Evolutionary conservation across 1,284 basidiomycete species (phyloP).

Genomic region (Boletellus sp.): DNA sequence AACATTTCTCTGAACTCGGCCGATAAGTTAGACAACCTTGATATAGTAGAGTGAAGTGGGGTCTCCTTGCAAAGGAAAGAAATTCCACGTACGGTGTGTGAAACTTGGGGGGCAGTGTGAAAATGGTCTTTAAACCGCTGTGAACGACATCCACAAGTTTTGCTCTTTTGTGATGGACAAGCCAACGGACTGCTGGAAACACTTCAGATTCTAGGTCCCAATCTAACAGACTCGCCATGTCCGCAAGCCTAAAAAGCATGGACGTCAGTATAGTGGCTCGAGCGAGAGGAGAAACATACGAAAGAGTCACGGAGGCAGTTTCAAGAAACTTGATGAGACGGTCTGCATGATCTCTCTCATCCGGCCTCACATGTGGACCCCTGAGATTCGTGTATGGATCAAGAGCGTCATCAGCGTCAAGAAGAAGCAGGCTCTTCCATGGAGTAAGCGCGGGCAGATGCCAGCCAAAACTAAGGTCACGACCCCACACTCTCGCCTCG

Average conservation of each 20-base stretch:
- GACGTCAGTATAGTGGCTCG: constrained; percentile 2
- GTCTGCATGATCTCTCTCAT: constrained; percentile 66
- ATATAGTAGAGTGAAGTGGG: neutral
- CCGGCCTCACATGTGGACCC: constrained; percentile 57
- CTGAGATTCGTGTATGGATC: constrained; percentile 61
- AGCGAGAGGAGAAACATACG: constrained; percentile 41
- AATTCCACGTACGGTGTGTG: constrained; percentile 55
- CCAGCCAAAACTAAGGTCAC: constrained; percentile 67
- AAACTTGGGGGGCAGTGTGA: constrained; percentile 69
- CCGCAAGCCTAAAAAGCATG: constrained; percentile 59
- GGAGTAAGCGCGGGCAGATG: constrained; percentile 74
- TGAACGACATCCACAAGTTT: constrained; percentile 88
- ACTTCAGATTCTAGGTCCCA: constrained; percentile 86
- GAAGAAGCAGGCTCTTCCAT: constrained; percentile 86
- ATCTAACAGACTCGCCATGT: constrained; percentile 80
- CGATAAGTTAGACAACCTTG: constrained; percentile 60
- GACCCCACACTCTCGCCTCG: constrained; percentile 61
- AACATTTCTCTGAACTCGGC: constrained; percentile 69
- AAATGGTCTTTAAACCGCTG: constrained; percentile 78
- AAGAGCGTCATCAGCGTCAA: constrained; percentile 63
- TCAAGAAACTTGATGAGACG: constrained; percentile 67
- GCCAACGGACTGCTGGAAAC: constrained; percentile 84
- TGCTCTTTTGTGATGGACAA: constrained; percentile 87
- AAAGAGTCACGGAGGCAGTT: constrained; percentile 59
- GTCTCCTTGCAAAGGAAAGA: neutral